Evolutionary conservation across 108 stramenopile genomes (phyloP).

Genomic region (Cyclotella choctawhatcheeana): DNA sequence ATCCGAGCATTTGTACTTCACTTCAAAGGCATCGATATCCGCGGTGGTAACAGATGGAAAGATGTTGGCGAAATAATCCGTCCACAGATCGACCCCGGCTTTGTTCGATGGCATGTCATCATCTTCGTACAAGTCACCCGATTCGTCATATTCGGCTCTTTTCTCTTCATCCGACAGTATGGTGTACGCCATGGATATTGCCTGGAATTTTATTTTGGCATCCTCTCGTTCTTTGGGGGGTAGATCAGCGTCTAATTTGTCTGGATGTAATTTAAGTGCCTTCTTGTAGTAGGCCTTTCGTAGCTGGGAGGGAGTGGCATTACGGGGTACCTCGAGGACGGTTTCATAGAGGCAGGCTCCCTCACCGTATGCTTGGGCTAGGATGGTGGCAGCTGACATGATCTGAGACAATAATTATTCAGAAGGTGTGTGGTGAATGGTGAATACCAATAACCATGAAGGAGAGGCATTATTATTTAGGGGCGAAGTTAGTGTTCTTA

Average conservation of each 20-base stretch:
- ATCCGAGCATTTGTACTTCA: constrained; percentile 86
- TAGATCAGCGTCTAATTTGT: constrained; percentile 52
- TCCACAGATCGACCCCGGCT: constrained; percentile 51
- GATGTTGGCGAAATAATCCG: constrained; percentile 72
- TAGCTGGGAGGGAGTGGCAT: constrained; percentile 60
- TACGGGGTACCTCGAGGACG: constrained; percentile 56
- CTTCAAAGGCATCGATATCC: constrained; percentile 77
- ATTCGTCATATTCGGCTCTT: constrained; percentile 66
- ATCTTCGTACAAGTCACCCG: constrained; percentile 66
- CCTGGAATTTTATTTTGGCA: constrained; percentile 52
- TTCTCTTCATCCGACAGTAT: constrained; percentile 46
- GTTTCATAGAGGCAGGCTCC: constrained; percentile 67
- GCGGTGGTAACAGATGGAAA: constrained; percentile 77
- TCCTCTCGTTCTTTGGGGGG: constrained; percentile 24
- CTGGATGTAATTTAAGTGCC: constrained; percentile 75
- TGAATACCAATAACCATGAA: too few relatives aligned
- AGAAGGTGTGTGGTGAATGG: neutral
- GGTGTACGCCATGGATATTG: constrained; percentile 52
- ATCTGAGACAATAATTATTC: neutral
- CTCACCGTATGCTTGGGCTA: constrained; percentile 68
- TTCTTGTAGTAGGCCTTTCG: constrained; percentile 85
- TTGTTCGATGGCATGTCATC: constrained; percentile 40
- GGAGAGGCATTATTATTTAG: too few relatives aligned
- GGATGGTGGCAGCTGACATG: constrained; percentile 50
- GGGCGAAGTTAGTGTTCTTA: too few relatives aligned